A percentile compares a stretch with the other conserved stretches of the same genome.
Conservation (phyloP, 1,139 yeast genomes). For the Candida pseudocylindracea region DNA sequence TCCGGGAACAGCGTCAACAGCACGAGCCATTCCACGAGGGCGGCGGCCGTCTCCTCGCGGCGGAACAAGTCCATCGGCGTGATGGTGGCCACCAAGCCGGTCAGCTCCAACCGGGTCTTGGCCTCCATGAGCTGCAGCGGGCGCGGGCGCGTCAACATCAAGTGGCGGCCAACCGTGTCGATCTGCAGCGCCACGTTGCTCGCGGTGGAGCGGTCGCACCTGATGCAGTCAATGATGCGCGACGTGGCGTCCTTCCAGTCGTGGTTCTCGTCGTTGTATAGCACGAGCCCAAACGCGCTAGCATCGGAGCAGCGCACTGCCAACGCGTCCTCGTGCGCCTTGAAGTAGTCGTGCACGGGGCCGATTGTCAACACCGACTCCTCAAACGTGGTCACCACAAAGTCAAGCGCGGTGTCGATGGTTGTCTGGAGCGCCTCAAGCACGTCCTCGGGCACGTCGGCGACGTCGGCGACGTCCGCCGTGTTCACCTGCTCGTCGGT, state of each 20-base stretch:
- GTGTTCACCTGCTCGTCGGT: not conserved
- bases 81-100: slow-evolving; percentile 35
- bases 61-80: slow-evolving; percentile 21
- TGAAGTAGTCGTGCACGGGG: slow-evolving; percentile 9
- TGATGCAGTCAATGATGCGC: slow-evolving; percentile 16
- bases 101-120: slow-evolving; percentile 15
- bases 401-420: slow-evolving; percentile 18
- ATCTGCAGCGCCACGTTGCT: slow-evolving; percentile 13
- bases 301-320: too few species aligned
- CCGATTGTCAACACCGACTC: slow-evolving; percentile 15
- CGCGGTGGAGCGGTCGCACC: slow-evolving; percentile 8
- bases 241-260: slow-evolving; percentile 23
- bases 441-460: too few species aligned
- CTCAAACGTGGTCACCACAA: slow-evolving; percentile 22
- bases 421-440: slow-evolving; percentile 8
- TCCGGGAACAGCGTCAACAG: slow-evolving; percentile 13
- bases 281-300: slow-evolving; percentile 17
- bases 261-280: slow-evolving; percentile 64
- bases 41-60: slow-evolving; percentile 21
- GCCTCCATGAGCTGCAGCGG: slow-evolving; percentile 7
- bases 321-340: slow-evolving; percentile 8
- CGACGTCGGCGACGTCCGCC: slow-evolving; percentile 1
- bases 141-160: slow-evolving; percentile 7
- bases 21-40: slow-evolving; percentile 26
- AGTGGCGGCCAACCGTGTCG: slow-evolving; percentile 11